Evolutionary conservation across 2,329 filamentous ascomycete species (phyloP), one percentile per base, ranked within the genome.

Genomic region (Aspergillus sp.): DNA sequence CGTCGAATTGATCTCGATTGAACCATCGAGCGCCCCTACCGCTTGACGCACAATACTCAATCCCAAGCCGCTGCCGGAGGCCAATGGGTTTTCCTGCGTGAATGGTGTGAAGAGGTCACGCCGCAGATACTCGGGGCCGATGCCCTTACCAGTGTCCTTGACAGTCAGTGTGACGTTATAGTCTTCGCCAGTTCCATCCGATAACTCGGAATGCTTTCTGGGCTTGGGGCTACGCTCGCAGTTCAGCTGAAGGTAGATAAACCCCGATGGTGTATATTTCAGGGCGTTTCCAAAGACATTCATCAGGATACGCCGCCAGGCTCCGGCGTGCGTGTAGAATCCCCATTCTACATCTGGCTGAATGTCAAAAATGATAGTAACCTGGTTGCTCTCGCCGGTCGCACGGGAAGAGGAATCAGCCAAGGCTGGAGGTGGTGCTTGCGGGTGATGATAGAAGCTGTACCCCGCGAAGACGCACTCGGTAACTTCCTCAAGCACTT

Each of bases 51-150:
- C 85, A 4, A 89, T 81, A 52, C 81, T 84, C 14, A 89, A 73
- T 0, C 87, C 87, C 0, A 89, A 75, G 0, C 87, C 87, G 0
- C 82, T 84, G 0, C 87, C 87, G 0, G 81, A 77, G 0, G 80
- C 73, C 1, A 88, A 69, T 1, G 73, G 67, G 46, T 87, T 79
- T 65, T 89, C 87, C 59, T 89, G 86, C 0, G 79, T 75, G 63
- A 89, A 89, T 0, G 86, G 82, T 0, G 78, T 81, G 67, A 86
- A 89, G 9, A 74, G 46, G 16, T 66, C 60, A 29, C 66, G 68
- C 6, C 66, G 56, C 3, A 70, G 49, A 60, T 65, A 71, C 31
- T 68, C 61, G 12, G 62, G 29, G 7, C 58, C 58, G 36, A 75
- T 75, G 2, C 73, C 73, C n/a, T 65, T 62, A 6, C 73, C 73